Evolutionary conservation across 176 grass and related monocot species (phyloP), one percentile per base, ranked within the genome.

Genomic region (Carex scoparia): DNA sequence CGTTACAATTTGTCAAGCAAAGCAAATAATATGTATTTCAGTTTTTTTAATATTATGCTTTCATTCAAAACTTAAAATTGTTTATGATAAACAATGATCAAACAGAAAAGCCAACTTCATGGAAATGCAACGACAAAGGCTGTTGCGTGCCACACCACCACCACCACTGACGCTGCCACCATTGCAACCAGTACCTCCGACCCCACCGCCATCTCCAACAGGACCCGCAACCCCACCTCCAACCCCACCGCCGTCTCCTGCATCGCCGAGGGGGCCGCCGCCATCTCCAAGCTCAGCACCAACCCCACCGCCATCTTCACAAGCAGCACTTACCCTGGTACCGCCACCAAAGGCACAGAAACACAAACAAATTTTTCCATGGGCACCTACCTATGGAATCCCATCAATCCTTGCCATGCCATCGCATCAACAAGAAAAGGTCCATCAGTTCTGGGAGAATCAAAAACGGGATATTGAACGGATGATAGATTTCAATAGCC

Each of bases 381-480:
- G 48, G 48, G 10, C 11, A 51, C 48, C 72, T 51, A 15, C 15
- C 8, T 40, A 19, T 11, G 12, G 14, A 10, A 37, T 10, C 27
- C 14, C 33, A 19, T 19, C 12, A 11, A 73, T 18, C 18, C 35
- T 73, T 7, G 13, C 8, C 18, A 27, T 35, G 44, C 27, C 73
- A 56, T 42, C 32, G 19, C 18, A 58, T 63, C 9, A 62, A 55
- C 13, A 49, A 68, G 8, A 42, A 86, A 60, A 32, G 30, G 48
- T 87, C 7, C 60, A 28, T 4, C 23, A 14, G 4, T 85, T 93
- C 61, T 90, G 91, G 89, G 56, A 27, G 2, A 81, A 72, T 14
- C 89, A 91, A 86, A 88, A 82, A 65, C 10, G 48, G 5, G 81
- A 94, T 69, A 33, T 89, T 6, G 77, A 85, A 61, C 54, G 81